Evolutionary conservation across 345 rosid genomes (phyloP).

Genomic region (Arabidopsis suecica): DNA sequence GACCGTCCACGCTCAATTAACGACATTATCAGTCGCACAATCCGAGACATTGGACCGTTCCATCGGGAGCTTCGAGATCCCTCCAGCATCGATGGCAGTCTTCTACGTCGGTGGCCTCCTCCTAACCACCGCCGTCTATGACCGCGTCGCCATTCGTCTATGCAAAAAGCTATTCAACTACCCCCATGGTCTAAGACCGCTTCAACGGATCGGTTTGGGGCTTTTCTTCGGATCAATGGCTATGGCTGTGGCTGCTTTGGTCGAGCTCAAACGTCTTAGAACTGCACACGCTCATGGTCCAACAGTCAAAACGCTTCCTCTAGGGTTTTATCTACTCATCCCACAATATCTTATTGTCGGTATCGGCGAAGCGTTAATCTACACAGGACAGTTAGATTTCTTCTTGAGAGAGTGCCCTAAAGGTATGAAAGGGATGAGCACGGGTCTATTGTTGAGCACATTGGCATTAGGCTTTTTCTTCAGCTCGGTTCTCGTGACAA

Average conservation of each 20-base stretch:
- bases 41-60: constrained; percentile 91
- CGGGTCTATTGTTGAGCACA: constrained; percentile 86
- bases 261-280: constrained; percentile 66
- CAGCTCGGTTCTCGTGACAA: constrained; percentile 71
- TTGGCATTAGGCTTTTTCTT: constrained; percentile 86
- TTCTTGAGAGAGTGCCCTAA: constrained; percentile 96
- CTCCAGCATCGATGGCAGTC: constrained; percentile 71
- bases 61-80: constrained; percentile 83
- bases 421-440: constrained; percentile 99
- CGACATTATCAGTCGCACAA: constrained; percentile 93
- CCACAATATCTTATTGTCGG: constrained; percentile 91
- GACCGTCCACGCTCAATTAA: constrained; percentile 96
- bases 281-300: constrained; percentile 51
- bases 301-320: constrained; percentile 57
- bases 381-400: constrained; percentile 87
- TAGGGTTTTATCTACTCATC: constrained; percentile 76
- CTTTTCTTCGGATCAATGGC: constrained; percentile 59
- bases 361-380: constrained; percentile 86
- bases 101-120: constrained; percentile 91
- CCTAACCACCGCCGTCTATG: constrained; percentile 80
- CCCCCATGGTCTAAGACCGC: constrained; percentile 81
- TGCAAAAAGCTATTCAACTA: constrained; percentile 58
- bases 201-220: constrained; percentile 85
- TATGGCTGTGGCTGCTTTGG: constrained; percentile 75
- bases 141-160: constrained; percentile 61